These are phyloP conservation scores for Helianthus tuberosus DNA, from an alignment of 129 eudicot genomes.

Conservation along the genomic window DNA sequence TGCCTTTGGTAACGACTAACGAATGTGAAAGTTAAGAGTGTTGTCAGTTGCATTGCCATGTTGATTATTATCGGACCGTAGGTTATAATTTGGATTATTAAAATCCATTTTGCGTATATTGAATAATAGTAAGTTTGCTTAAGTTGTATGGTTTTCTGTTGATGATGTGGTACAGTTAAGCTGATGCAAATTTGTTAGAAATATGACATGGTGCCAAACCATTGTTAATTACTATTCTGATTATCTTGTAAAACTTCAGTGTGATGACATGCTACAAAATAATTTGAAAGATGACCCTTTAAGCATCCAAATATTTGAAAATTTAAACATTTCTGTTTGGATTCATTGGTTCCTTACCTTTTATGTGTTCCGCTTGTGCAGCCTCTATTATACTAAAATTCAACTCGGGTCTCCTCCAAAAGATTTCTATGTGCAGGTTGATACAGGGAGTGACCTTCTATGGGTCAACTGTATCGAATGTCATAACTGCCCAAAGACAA, in stretches of 20 bases:
- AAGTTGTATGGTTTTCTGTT: not conserved
- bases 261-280: not conserved
- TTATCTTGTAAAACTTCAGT: not conserved
- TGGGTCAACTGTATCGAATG: slow-evolving; percentile 89
- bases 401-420: slow-evolving; percentile 71
- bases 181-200: not conserved
- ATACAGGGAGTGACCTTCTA: slow-evolving; percentile 86
- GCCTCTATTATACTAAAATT: slow-evolving; percentile 73
- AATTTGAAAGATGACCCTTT: too few relatives aligned
- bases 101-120: not conserved
- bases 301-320: not conserved
- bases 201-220: slow-evolving; percentile 2
- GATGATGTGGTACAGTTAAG: not conserved
- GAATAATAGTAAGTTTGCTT: not conserved
- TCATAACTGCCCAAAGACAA: slow-evolving; percentile 59
- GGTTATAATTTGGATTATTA: too few relatives aligned
- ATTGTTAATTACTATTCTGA: not conserved
- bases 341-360: not conserved
- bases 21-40: too few relatives aligned
- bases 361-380: slow-evolving; percentile 30
- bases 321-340: too few relatives aligned
- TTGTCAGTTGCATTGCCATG: too few relatives aligned
- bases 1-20: too few relatives aligned
- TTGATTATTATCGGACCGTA: too few relatives aligned
- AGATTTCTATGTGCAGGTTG: slow-evolving; percentile 78